phyloP scores from a whole-genome alignment of 2,329 filamentous ascomycete species.

The Madurella fahalii region DNA sequence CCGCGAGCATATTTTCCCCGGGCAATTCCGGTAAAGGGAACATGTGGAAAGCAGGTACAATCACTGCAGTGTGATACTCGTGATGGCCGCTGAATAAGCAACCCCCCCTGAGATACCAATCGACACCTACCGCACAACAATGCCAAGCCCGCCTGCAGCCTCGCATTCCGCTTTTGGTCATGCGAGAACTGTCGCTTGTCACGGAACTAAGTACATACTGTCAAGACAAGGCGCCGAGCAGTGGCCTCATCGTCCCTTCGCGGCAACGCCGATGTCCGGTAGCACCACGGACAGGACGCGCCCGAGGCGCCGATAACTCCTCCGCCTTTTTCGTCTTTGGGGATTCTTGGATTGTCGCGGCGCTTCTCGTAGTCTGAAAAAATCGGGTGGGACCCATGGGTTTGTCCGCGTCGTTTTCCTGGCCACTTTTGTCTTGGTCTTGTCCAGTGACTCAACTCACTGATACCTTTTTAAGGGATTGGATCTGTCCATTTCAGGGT shows the following conservation, averaged over 20 bases:
- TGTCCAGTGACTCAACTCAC: too few relatives aligned
- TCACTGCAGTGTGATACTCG: neutral
- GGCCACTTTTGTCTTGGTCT: too few relatives aligned
- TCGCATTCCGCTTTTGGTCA: constrained; percentile 6
- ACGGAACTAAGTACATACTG: neutral
- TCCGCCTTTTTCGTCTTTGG: neutral
- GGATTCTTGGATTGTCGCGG: too few relatives aligned
- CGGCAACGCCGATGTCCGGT: neutral
- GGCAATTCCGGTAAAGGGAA: too few relatives aligned
- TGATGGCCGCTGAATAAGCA: neutral
- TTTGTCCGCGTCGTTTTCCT: too few relatives aligned
- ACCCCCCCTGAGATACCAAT: neutral
- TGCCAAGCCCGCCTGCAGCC: neutral
- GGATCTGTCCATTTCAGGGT: neutral
- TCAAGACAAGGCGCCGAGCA: neutral
- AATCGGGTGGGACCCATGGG: too few relatives aligned
- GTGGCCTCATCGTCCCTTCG: too few relatives aligned
- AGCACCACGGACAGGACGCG: neutral
- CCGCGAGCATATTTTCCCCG: too few relatives aligned
- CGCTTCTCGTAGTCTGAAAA: too few relatives aligned
- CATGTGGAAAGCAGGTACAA: too few relatives aligned
- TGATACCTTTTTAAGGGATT: constrained; percentile 4
- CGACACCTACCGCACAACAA: neutral
- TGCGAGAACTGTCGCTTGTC: too few relatives aligned
- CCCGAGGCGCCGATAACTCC: neutral